Percentiles rank a stretch among this genome's conserved stretches.
Evolutionary conservation across 352 stramenopile genomes (phyloP).

Genomic region (Phytophthora podocarpi): DNA sequence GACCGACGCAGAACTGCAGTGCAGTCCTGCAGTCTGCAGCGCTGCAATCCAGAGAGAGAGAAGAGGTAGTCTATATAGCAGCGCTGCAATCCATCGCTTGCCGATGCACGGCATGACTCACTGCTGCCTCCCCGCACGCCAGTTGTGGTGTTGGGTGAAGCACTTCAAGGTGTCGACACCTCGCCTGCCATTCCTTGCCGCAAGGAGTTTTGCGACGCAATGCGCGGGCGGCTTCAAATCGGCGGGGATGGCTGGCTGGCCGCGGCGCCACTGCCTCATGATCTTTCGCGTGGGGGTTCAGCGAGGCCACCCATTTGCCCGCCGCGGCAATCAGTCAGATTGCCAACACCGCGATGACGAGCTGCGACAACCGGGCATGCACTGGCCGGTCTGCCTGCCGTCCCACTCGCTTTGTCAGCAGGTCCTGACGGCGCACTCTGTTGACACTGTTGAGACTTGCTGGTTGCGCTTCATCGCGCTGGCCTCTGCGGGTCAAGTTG

Average conservation of each 20-base stretch:
- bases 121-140: neutral
- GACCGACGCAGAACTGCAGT: too few relatives aligned
- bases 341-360: slow-evolving; percentile 20
- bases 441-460: slow-evolving; percentile 5
- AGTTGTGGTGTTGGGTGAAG: slow-evolving; percentile 13
- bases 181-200: slow-evolving; percentile 1
- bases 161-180: slow-evolving; percentile 3
- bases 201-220: slow-evolving; percentile 9
- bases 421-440: neutral
- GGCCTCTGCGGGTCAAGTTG: too few relatives aligned
- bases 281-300: slow-evolving; percentile 10
- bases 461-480: slow-evolving; percentile 1
- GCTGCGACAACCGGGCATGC: slow-evolving; percentile 18
- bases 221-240: slow-evolving; percentile 20
- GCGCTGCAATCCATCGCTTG: slow-evolving; percentile 5
- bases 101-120: neutral
- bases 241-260: slow-evolving; percentile 15
- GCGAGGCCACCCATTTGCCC: slow-evolving; percentile 8
- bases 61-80: too few relatives aligned
- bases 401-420: slow-evolving; percentile 13
- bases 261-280: slow-evolving; percentile 6
- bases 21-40: too few relatives aligned
- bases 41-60: too few relatives aligned
- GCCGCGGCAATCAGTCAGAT: slow-evolving; percentile 1
- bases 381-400: slow-evolving; percentile 14